Evolutionary conservation across 2,329 filamentous ascomycete genomes (phyloP), one percentile per base, ranked within the genome.

Genomic region (Exutisphaerella laricina): DNA sequence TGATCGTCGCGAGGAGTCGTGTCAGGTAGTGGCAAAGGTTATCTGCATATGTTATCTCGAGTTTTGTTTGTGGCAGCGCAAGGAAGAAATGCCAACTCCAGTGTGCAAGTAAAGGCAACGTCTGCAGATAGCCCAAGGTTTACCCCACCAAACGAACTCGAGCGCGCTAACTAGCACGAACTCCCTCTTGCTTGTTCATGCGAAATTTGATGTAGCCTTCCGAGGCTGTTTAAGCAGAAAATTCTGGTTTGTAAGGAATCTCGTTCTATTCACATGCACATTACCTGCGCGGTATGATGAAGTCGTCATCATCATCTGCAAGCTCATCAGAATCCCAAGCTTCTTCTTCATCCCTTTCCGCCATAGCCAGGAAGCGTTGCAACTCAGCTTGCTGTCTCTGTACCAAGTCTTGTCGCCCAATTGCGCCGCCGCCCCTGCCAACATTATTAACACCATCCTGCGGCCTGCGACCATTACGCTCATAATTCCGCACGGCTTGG

Each of bases 281-380:
- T 37, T 41, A 39, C 29, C 49, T 40, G 4, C 37, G 34, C 28
- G 39, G 50, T 30, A 59, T 59, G 12, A 50, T 44, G 46, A 57
- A 59, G 9, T 43, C 28, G 16, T 54, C 56, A 20, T 58, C 60
- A 42, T 63, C 61, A 9, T 62, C 60, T 13, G 75, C 72, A 38
- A 78, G 50, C 53, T 78, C 75, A 55, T 79, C 75, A 48, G 73
- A 77, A 49, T 78, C 74, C 75, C 75, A 79, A 45, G 70, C 75
- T 50, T 78, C 75, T 58, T 79, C 75, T 30, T 71, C 67, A 46
- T 79, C 75, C 39, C 72, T 65, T 42, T 64, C 57, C 4, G 73
- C 75, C 43, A 78, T 59, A 30, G 71, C 66, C 25, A 78, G 51
- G 50, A 78, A 78, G 20, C 72, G 62, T 53, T 74, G 70, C 3